Evolutionary conservation across 148 eudicot genomes (phyloP).

Genomic region (Rhododendron mucronatum): DNA sequence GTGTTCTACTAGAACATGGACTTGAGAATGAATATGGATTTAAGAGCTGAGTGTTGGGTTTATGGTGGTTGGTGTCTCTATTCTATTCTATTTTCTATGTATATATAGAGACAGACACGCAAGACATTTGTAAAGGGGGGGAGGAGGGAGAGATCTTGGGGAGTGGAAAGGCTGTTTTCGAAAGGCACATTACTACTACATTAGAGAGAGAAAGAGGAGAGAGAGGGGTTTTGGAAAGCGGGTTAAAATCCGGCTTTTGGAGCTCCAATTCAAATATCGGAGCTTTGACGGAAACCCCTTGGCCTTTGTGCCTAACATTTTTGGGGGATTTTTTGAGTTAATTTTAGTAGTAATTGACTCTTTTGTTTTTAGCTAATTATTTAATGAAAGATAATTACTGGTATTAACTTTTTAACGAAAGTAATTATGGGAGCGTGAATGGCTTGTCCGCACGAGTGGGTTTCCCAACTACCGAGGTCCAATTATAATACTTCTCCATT

Average conservation of each 20-base stretch:
- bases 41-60: neutral
- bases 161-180: slow-evolving; percentile 15
- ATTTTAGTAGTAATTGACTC: slow-evolving; percentile 1
- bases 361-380: slow-evolving; percentile 28
- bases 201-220: neutral
- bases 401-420: neutral
- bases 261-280: slow-evolving; percentile 3
- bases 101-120: neutral
- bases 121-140: neutral
- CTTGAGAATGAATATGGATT: neutral
- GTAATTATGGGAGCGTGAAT: slow-evolving; percentile 46
- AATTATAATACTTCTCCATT: slow-evolving; percentile 15
- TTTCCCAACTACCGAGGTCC: slow-evolving; percentile 33
- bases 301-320: neutral
- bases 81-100: neutral
- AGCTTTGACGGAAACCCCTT: slow-evolving; percentile 14
- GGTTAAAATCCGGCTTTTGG: slow-evolving; percentile 16
- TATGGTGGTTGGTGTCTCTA: neutral
- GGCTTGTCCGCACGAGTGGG: slow-evolving; percentile 61
- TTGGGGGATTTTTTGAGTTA: neutral
- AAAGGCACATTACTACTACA: slow-evolving; percentile 1
- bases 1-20: neutral
- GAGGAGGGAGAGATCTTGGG: slow-evolving; percentile 9
- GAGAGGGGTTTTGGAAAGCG: slow-evolving; percentile 11
- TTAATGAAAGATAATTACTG: slow-evolving; percentile 12